Evolutionary conservation across 352 stramenopile genomes (phyloP).

Genomic region (Phytophthora quininea): DNA sequence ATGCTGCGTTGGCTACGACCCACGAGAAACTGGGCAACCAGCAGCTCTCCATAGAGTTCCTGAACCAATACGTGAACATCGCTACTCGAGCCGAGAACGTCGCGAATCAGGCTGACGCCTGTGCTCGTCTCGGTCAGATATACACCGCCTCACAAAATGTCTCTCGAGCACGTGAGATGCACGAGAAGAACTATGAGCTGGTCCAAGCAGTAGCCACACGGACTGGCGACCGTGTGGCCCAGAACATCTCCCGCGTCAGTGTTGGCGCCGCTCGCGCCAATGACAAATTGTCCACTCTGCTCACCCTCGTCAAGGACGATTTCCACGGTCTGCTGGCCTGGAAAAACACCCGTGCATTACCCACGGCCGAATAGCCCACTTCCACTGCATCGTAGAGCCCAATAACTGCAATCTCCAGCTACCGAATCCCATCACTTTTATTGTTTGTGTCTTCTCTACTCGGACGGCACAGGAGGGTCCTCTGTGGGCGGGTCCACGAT

Average conservation of each 20-base stretch:
- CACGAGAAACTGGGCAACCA: constrained; percentile 86
- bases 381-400: background rate
- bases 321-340: constrained; percentile 73
- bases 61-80: constrained; percentile 87
- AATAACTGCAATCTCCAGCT: constrained; percentile 3
- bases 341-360: constrained; percentile 77
- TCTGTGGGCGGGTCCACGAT: constrained; percentile 60
- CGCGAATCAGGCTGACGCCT: constrained; percentile 87
- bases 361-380: constrained; percentile 41
- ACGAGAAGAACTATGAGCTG: constrained; percentile 91
- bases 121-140: constrained; percentile 84
- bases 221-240: constrained; percentile 42
- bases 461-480: background rate
- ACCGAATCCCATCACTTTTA: constrained; percentile 12
- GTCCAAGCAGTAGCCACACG: constrained; percentile 54
- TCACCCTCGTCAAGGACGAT: constrained; percentile 72
- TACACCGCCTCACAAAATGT: constrained; percentile 86
- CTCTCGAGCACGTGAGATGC: constrained; percentile 82
- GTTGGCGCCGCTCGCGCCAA: constrained; percentile 74
- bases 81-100: constrained; percentile 84
- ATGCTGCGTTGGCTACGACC: constrained; percentile 88
- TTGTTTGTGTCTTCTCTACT: constrained; percentile 16
- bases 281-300: constrained; percentile 65
- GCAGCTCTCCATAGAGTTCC: constrained; percentile 84
- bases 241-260: constrained; percentile 76